A percentile compares a stretch with the other conserved stretches of the same genome.
Evolutionary conservation across 2,329 filamentous ascomycete genomes (phyloP).

Genomic region (Claviceps sp.): DNA sequence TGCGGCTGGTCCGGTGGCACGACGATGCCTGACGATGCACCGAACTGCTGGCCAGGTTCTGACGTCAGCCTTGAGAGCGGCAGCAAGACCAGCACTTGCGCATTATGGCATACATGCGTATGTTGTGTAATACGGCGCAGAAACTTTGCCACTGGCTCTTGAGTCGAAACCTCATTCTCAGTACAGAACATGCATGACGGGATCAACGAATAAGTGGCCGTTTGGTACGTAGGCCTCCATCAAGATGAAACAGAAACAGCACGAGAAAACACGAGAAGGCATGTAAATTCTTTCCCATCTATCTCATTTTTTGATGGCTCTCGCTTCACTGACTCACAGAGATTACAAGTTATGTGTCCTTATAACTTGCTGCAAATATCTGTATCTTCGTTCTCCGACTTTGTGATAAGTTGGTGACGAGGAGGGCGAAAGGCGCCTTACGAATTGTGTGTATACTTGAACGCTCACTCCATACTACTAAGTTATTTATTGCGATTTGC

Average conservation of each 20-base stretch:
- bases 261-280: background rate
- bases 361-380: constrained; percentile 1
- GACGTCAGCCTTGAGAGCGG: background rate
- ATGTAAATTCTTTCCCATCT: background rate
- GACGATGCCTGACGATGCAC: background rate
- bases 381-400: constrained; percentile 1
- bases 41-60: background rate
- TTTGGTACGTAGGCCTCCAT: background rate
- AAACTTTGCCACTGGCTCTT: background rate
- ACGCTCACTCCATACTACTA: too few relatives aligned
- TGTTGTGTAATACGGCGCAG: background rate
- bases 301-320: background rate
- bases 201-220: background rate
- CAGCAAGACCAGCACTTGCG: background rate
- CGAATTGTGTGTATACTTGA: too few relatives aligned
- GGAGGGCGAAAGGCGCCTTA: background rate
- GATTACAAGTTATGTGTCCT: background rate
- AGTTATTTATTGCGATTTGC: too few relatives aligned
- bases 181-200: background rate
- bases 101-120: background rate
- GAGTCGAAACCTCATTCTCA: background rate
- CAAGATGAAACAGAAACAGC: background rate
- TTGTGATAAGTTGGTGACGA: background rate
- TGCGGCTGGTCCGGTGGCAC: background rate
- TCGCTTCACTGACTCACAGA: background rate